Conservation (phyloP, 768 basidiomycete genomes). For the Daedaleopsis nitida region DNA sequence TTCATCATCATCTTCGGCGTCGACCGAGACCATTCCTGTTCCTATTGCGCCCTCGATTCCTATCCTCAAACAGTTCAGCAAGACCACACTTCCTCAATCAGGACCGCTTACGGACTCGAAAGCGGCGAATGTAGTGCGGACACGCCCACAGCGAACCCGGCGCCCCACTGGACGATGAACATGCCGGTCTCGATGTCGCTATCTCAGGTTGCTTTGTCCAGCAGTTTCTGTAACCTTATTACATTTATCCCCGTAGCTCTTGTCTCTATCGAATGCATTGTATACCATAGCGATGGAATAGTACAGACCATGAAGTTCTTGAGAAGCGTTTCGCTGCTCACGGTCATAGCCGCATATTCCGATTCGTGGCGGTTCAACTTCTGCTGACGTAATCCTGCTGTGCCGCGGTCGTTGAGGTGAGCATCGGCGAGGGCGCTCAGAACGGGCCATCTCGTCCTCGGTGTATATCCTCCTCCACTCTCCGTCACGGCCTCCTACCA, state of each 20-base stretch:
- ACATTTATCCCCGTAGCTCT: slow-evolving; percentile 1
- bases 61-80: slow-evolving; percentile 23
- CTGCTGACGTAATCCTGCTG: slow-evolving; percentile 9
- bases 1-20: slow-evolving; percentile 40
- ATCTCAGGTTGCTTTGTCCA: too few species aligned
- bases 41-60: slow-evolving; percentile 16
- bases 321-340: too few species aligned
- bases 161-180: slow-evolving; percentile 7
- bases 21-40: slow-evolving; percentile 11
- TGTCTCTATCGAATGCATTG: slow-evolving; percentile 7
- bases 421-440: background rate
- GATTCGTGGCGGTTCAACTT: background rate
- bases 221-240: slow-evolving; percentile 12
- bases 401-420: slow-evolving; percentile 1
- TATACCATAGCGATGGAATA: slow-evolving; percentile 8
- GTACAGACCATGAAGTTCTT: background rate
- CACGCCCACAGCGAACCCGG: slow-evolving; percentile 17
- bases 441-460: background rate
- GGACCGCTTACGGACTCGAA: slow-evolving; percentile 36
- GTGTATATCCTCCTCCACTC: slow-evolving; percentile 1
- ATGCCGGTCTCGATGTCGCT: background rate
- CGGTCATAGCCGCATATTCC: too few species aligned
- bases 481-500: slow-evolving; percentile 4
- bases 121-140: slow-evolving; percentile 34
- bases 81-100: slow-evolving; percentile 23